Percentiles rank a stretch among this genome's conserved stretches.
Conservation (phyloP, 1,284 basidiomycete species). For the Fistulinella staudtii region DNA sequence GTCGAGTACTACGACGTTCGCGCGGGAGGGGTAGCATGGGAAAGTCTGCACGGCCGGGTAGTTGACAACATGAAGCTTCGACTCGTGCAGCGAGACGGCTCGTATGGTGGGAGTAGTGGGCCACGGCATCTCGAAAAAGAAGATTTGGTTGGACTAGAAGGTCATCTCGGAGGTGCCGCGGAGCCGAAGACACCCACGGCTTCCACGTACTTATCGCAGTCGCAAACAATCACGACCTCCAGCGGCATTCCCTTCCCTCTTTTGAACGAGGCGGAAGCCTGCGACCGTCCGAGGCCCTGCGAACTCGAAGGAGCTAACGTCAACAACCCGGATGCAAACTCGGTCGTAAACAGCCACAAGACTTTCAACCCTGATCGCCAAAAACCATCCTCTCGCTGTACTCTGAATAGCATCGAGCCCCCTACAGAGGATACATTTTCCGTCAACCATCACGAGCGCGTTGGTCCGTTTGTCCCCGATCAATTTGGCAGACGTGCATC, state of each 20-base stretch:
- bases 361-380: slow-evolving; percentile 20
- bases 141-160: slow-evolving; percentile 25
- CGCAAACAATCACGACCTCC: slow-evolving; percentile 24
- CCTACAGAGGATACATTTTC: slow-evolving; percentile 13
- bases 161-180: slow-evolving; percentile 32
- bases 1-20: slow-evolving; percentile 65
- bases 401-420: slow-evolving; percentile 18
- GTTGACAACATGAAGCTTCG: slow-evolving; percentile 45
- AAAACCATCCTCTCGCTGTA: slow-evolving; percentile 15
- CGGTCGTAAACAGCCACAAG: slow-evolving; percentile 12
- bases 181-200: slow-evolving; percentile 37
- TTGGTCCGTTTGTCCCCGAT: slow-evolving; percentile 11
- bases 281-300: slow-evolving; percentile 19
- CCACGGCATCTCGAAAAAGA: slow-evolving; percentile 31
- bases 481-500: slow-evolving; percentile 33
- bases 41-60: slow-evolving; percentile 37
- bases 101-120: slow-evolving; percentile 18
- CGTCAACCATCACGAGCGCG: slow-evolving; percentile 14
- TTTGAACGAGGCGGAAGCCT: slow-evolving; percentile 26
- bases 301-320: slow-evolving; percentile 23
- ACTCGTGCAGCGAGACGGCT: slow-evolving; percentile 20
- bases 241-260: slow-evolving; percentile 31
- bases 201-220: slow-evolving; percentile 34
- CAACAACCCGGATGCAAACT: slow-evolving; percentile 8
- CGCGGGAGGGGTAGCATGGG: slow-evolving; percentile 46